A percentile compares a stretch with the other conserved stretches of the same genome.
These are phyloP conservation scores for Phytophthora pistaciae DNA, from an alignment of 352 stramenopile genomes.

Conservation along the genomic window DNA sequence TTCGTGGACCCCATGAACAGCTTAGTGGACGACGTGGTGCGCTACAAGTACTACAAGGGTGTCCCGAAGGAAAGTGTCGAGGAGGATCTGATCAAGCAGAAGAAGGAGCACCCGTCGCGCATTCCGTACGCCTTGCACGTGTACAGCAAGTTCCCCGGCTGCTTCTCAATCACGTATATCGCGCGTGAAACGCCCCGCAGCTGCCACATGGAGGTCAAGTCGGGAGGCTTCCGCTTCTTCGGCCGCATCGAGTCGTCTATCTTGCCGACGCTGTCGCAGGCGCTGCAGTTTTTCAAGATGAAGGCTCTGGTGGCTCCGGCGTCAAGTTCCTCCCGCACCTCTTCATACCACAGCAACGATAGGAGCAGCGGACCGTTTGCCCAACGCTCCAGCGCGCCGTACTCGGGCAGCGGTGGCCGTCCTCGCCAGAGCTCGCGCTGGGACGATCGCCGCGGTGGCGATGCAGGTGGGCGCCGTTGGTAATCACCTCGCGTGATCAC, in stretches of 20 bases:
- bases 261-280: conserved; percentile 78
- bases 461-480: conserved; percentile 34
- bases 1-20: conserved; percentile 92
- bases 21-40: conserved; percentile 85
- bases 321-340: conserved; percentile 41
- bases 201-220: conserved; percentile 90
- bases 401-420: conserved; percentile 50
- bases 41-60: conserved; percentile 90
- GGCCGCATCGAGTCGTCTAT: conserved; percentile 89
- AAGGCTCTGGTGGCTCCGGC: conserved; percentile 77
- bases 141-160: conserved; percentile 89
- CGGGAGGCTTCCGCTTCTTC: conserved; percentile 88
- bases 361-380: conserved; percentile 65
- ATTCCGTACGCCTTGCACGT: conserved; percentile 89
- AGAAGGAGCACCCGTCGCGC: conserved; percentile 84
- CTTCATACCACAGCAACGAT: conserved; percentile 60
- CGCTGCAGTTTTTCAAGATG: conserved; percentile 93
- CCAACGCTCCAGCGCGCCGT: conserved; percentile 57
- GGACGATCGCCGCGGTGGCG: conserved; percentile 67
- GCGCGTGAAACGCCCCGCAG: conserved; percentile 84
- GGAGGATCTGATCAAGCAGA: conserved; percentile 90
- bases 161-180: conserved; percentile 92
- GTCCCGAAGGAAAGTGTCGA: conserved; percentile 75
- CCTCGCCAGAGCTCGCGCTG: conserved; percentile 73
- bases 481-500: background rate